Conservation (phyloP, 2,329 filamentous ascomycete genomes). For the Alternaria brassicicola region DNA sequence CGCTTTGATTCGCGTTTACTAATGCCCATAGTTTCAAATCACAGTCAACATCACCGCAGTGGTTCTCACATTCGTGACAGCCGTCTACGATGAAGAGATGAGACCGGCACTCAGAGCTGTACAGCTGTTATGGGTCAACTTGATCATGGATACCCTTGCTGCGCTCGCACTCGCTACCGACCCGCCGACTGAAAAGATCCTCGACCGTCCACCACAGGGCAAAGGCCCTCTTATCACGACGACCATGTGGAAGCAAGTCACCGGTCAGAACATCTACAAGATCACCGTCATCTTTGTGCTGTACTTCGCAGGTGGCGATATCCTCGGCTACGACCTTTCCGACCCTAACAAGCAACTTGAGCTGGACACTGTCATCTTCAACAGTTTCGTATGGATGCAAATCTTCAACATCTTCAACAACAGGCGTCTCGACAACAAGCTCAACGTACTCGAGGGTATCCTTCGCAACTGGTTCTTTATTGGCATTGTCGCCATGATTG, state of each 20-base stretch:
- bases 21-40: slow-evolving; percentile 71
- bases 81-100: slow-evolving; percentile 81
- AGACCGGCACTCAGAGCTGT: slow-evolving; percentile 93
- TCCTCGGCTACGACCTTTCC: slow-evolving; percentile 60
- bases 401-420: slow-evolving; percentile 74
- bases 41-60: slow-evolving; percentile 98
- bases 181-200: slow-evolving; percentile 91
- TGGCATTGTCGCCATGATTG: slow-evolving; percentile 62
- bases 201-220: slow-evolving; percentile 86
- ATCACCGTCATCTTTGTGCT: slow-evolving; percentile 64
- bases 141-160: slow-evolving; percentile 94
- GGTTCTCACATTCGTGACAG: slow-evolving; percentile 94
- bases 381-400: slow-evolving; percentile 75
- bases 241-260: slow-evolving; percentile 70
- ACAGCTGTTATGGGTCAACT: slow-evolving; percentile 95
- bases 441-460: slow-evolving; percentile 67
- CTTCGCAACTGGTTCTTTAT: slow-evolving; percentile 65
- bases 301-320: slow-evolving; percentile 64
- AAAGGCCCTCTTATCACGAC: slow-evolving; percentile 76
- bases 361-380: slow-evolving; percentile 68
- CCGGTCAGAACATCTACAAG: slow-evolving; percentile 66
- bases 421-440: slow-evolving; percentile 66
- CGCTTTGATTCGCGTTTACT: background rate
- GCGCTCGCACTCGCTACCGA: slow-evolving; percentile 97
- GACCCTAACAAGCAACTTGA: slow-evolving; percentile 49